Conservation (phyloP, 257 asterid genomes). For the Oldenlandia corymbosa region DNA sequence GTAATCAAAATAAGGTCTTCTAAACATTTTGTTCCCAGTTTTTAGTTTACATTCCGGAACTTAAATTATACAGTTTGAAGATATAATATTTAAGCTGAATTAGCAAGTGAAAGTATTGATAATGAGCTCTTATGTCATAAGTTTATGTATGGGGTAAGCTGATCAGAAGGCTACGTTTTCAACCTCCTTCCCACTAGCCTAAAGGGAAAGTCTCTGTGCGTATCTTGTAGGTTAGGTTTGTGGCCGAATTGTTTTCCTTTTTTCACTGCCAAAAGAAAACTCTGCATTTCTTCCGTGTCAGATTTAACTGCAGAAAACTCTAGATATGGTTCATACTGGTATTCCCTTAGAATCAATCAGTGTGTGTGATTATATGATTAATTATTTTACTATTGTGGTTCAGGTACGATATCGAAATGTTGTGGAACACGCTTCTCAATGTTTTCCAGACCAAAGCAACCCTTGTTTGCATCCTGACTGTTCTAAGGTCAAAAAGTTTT, state of each 20-base stretch:
- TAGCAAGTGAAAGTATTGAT: neutral
- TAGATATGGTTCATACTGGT: no score
- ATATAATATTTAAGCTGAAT: neutral
- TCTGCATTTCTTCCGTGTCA: no score
- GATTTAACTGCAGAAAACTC: neutral
- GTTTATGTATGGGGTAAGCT: neutral
- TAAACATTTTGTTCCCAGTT: neutral
- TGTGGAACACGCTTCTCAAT: conserved; percentile 39
- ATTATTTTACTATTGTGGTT: conserved; percentile 4
- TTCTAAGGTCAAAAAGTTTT: conserved; percentile 22
- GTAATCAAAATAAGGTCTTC: neutral
- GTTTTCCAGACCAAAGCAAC: conserved; percentile 23
- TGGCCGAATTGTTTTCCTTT: neutral
- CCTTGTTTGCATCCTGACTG: conserved; percentile 41
- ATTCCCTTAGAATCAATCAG: neutral
- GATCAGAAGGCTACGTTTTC: neutral
- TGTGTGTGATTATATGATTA: neutral
- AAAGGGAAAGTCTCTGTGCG: neutral
- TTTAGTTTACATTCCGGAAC: neutral
- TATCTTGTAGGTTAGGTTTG: neutral
- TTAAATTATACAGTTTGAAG: neutral
- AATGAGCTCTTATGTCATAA: neutral
- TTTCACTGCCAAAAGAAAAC: no score
- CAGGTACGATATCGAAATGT: conserved; percentile 22
- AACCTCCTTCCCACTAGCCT: neutral